phyloP scores from a whole-genome alignment of 2,329 filamentous ascomycete species.

The Sphaerostilbella broomeana region DNA sequence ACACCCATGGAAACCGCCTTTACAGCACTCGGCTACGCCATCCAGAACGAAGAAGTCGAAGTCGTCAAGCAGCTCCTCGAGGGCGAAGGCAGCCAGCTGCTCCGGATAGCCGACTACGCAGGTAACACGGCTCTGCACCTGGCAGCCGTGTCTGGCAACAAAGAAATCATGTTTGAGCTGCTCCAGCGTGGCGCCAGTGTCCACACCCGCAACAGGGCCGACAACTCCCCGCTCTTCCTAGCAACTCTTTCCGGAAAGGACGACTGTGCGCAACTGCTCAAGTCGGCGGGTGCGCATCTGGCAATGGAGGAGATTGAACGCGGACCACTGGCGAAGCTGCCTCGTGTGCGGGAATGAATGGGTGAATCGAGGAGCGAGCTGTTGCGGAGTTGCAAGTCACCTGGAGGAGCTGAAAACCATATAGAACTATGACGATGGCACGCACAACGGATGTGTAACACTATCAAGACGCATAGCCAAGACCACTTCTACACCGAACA shows the following conservation, averaged over 20 bases:
- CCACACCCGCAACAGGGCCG: slow-evolving; percentile 56
- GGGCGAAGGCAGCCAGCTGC: slow-evolving; percentile 56
- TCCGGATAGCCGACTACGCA: slow-evolving; percentile 73
- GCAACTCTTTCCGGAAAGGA: slow-evolving; percentile 51
- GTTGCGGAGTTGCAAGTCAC: too few relatives aligned
- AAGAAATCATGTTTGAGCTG: slow-evolving; percentile 51
- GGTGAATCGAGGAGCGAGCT: too few relatives aligned
- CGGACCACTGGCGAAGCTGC: slow-evolving; percentile 18
- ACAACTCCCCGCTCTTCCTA: slow-evolving; percentile 60
- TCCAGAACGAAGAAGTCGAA: slow-evolving; percentile 62
- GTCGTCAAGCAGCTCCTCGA: slow-evolving; percentile 62
- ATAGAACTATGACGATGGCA: too few relatives aligned
- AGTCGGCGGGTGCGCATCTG: slow-evolving; percentile 53
- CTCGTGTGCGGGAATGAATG: slow-evolving; percentile 5
- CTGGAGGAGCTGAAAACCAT: too few relatives aligned
- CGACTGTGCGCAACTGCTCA: slow-evolving; percentile 48
- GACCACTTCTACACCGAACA: too few relatives aligned
- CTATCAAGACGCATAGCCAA: too few relatives aligned
- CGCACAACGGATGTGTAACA: too few relatives aligned
- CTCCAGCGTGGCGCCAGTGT: slow-evolving; percentile 59
- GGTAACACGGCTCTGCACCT: slow-evolving; percentile 66
- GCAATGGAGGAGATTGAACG: slow-evolving; percentile 36
- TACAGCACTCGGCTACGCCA: slow-evolving; percentile 72
- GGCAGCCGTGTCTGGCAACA: slow-evolving; percentile 48
- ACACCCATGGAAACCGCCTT: slow-evolving; percentile 57